Evolutionary conservation across 345 rosid species (phyloP).

Genomic region (Cardamine chenopodiifolia): DNA sequence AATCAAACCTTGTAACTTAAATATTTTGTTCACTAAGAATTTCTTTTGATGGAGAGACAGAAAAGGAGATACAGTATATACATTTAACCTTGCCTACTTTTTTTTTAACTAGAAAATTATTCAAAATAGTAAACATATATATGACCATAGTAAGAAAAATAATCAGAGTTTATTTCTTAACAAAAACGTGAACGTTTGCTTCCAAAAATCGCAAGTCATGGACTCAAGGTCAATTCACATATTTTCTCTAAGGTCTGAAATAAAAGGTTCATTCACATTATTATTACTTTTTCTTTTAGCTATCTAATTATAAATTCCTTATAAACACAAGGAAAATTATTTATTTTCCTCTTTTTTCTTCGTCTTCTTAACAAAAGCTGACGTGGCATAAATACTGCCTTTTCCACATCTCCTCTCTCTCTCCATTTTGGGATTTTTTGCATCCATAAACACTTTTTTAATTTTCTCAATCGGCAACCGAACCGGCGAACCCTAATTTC

Average conservation of each 20-base stretch:
- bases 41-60: background rate
- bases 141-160: background rate
- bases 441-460: constrained; percentile 12
- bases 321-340: background rate
- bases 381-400: constrained; percentile 36
- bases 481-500: constrained; percentile 52
- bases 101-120: background rate
- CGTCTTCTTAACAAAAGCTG: constrained; percentile 5
- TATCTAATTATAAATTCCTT: background rate
- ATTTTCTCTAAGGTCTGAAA: background rate
- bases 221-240: background rate
- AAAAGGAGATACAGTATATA: background rate
- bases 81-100: background rate
- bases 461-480: constrained; percentile 15
- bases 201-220: constrained; percentile 2
- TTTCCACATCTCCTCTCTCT: constrained; percentile 13
- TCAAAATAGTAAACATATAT: constrained; percentile 16
- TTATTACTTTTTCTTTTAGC: background rate
- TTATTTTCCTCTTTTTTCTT: background rate
- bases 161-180: background rate
- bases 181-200: constrained; percentile 4
- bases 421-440: constrained; percentile 20
- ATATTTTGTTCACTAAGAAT: background rate
- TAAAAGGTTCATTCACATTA: background rate
- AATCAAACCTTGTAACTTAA: background rate